phyloP scores from a whole-genome alignment of 495 filamentous ascomycete species.

The Penicillium angulare region DNA sequence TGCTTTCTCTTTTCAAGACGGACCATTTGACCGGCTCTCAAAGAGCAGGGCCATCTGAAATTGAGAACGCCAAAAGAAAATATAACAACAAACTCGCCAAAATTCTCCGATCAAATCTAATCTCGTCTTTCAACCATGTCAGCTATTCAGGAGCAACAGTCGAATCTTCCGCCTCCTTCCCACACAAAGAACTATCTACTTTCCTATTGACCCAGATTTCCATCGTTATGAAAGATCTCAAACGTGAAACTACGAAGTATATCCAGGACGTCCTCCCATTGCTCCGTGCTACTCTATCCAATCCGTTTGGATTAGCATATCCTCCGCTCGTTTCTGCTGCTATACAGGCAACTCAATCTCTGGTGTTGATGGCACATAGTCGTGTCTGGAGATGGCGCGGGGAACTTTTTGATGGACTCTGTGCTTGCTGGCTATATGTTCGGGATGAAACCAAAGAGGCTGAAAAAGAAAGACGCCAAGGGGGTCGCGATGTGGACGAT shows the following conservation, averaged over 20 bases:
- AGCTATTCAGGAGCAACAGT: slow-evolving; percentile 39
- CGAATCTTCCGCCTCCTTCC: slow-evolving; percentile 50
- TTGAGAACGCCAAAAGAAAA: slow-evolving; percentile 14
- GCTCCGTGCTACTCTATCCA: slow-evolving; percentile 60
- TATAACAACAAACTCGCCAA: slow-evolving; percentile 24
- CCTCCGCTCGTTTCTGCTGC: slow-evolving; percentile 55
- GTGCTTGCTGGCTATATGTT: slow-evolving; percentile 66
- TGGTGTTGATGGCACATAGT: slow-evolving; percentile 73
- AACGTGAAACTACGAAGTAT: slow-evolving; percentile 70
- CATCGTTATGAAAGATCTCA: slow-evolving; percentile 57
- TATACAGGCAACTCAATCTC: slow-evolving; percentile 49
- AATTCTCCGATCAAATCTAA: slow-evolving; percentile 41
- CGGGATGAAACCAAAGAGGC: slow-evolving; percentile 36
- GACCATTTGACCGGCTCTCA: slow-evolving; percentile 19
- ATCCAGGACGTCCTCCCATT: slow-evolving; percentile 71
- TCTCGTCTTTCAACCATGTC: slow-evolving; percentile 48
- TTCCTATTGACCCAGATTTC: slow-evolving; percentile 59
- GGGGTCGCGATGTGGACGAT: too few relatives aligned
- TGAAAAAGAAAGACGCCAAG: neutral
- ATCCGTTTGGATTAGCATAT: slow-evolving; percentile 65
- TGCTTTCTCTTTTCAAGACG: slow-evolving; percentile 58
- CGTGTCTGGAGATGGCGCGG: slow-evolving; percentile 61
- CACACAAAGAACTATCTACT: slow-evolving; percentile 39
- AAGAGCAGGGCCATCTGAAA: slow-evolving; percentile 6
- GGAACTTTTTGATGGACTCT: slow-evolving; percentile 65